Evolutionary conservation across 148 eudicot genomes (phyloP), one percentile per base, ranked within the genome.

Genomic region (Camellia granthamiana): DNA sequence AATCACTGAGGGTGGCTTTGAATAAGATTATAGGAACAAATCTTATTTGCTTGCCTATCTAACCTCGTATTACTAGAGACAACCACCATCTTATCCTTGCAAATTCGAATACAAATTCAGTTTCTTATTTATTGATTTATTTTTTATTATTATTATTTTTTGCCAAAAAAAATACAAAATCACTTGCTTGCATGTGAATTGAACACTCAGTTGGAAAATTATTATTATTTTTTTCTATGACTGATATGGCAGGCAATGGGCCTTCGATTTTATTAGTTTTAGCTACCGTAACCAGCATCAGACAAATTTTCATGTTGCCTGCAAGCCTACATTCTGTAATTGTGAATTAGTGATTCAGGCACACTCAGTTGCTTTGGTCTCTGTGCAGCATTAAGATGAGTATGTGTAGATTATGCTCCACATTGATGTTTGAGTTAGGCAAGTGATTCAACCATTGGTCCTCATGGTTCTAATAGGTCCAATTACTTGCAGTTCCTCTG

Each of bases 1-100:
- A 56, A 6, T 58, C 56, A 47, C 46, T 16, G 2, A 7, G 21
- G 21, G 30, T 56, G 14, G 46, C 46, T 10, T 8, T 3, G 12
- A 19, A 74, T 55, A 55, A 47, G 43, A 74, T 56, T 16, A 15
- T 56, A 55, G 63, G 63, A 74, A 74, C 44, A 47, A 70, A 58
- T 74, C 38, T 23, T 18, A 69, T 13, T 56, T 52, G 44, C 60
- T 74, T 74, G 64, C 21, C 64, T 44, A 41, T 16, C 77, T 14
- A 55, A 55, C 38, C 49, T 38, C 10, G 49, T 58, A 74, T 56
- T 74, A 38, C 23, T 58, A 18, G 64, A 41, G 15, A 13, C 21
- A 56, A 16, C 23, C 16, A 4, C 65, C 18, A 16, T 56, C 5
- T 60, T 60, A 3, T 51, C 59, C 43, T 52, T 23, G 44, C 44